phyloP scores from a whole-genome alignment of 129 eudicot species.

The Deinandra increscens region DNA sequence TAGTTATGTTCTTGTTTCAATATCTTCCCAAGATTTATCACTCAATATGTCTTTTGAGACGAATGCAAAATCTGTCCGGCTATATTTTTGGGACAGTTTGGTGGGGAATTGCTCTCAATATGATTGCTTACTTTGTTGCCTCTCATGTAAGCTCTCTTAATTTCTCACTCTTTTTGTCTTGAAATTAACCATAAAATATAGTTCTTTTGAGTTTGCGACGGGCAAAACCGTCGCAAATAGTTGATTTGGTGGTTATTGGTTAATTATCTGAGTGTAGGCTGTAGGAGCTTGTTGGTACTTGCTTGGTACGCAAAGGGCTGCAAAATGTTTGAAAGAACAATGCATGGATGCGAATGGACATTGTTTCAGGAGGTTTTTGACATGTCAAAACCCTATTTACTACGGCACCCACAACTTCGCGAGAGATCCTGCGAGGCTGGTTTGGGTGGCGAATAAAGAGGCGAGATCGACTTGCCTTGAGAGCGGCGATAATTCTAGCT shows the following conservation, averaged over 20 bases:
- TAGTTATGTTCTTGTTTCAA: constrained; percentile 73
- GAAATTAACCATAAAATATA: no score
- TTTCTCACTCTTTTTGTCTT: no score
- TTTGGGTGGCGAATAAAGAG: constrained; percentile 59
- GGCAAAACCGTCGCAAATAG: no score
- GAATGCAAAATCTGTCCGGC: constrained; percentile 94
- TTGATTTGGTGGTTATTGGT: neutral
- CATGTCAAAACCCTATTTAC: constrained; percentile 69
- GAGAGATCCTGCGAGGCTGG: constrained; percentile 38
- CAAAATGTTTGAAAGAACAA: constrained; percentile 66
- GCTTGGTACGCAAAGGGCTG: constrained; percentile 85
- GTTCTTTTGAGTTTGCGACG: no score
- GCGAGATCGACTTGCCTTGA: constrained; percentile 72
- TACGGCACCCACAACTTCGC: constrained; percentile 49
- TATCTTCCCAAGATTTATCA: constrained; percentile 94
- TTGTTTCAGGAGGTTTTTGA: constrained; percentile 45
- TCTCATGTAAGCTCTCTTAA: constrained; percentile 68
- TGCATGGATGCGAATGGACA: constrained; percentile 39
- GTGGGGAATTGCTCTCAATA: constrained; percentile 99
- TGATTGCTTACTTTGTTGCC: constrained; percentile 93
- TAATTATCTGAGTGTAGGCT: constrained; percentile 41
- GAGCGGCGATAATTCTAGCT: constrained; percentile 47
- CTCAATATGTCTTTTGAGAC: constrained; percentile 77
- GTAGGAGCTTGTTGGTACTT: constrained; percentile 99
- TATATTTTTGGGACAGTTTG: constrained; percentile 91